Percentiles rank a stretch among this genome's conserved stretches.
phyloP scores from a whole-genome alignment of 495 filamentous ascomycete species.

The Tuber aestivum region DNA sequence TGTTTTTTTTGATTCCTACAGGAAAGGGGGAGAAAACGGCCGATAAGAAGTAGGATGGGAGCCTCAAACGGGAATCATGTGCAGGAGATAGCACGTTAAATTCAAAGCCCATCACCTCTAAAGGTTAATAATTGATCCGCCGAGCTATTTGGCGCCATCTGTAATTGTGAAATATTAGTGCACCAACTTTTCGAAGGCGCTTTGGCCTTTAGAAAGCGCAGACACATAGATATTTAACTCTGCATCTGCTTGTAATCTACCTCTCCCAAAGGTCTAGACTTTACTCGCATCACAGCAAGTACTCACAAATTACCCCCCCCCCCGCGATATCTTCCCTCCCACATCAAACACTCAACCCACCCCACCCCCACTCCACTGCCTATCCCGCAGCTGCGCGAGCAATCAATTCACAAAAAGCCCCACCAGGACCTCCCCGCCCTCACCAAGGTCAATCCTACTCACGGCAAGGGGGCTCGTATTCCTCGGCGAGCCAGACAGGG shows the following conservation, averaged over 20 bases:
- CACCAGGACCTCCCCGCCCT: too few relatives aligned
- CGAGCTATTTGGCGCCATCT: not conserved
- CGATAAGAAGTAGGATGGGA: conserved; percentile 10
- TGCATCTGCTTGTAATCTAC: not conserved
- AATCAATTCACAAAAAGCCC: too few relatives aligned
- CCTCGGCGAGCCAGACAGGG: too few relatives aligned
- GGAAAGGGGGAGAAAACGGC: conserved; percentile 51
- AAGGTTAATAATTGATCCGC: not conserved
- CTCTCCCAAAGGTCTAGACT: too few relatives aligned
- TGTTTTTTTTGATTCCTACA: conserved; percentile 74
- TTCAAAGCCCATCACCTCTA: not conserved
- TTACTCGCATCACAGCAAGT: too few relatives aligned
- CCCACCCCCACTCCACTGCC: not conserved
- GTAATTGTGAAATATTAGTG: not conserved
- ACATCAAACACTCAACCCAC: not conserved
- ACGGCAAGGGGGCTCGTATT: too few relatives aligned
- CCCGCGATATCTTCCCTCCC: not conserved
- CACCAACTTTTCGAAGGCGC: not conserved
- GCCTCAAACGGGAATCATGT: not conserved
- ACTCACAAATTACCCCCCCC: too few relatives aligned
- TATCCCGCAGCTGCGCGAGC: too few relatives aligned
- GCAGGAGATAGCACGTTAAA: not conserved
- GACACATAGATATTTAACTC: not conserved
- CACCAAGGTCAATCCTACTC: too few relatives aligned
- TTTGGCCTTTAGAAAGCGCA: not conserved